Evolutionary conservation across 2,329 filamentous ascomycete genomes (phyloP).

Genomic region (Corinectria fuckeliana): DNA sequence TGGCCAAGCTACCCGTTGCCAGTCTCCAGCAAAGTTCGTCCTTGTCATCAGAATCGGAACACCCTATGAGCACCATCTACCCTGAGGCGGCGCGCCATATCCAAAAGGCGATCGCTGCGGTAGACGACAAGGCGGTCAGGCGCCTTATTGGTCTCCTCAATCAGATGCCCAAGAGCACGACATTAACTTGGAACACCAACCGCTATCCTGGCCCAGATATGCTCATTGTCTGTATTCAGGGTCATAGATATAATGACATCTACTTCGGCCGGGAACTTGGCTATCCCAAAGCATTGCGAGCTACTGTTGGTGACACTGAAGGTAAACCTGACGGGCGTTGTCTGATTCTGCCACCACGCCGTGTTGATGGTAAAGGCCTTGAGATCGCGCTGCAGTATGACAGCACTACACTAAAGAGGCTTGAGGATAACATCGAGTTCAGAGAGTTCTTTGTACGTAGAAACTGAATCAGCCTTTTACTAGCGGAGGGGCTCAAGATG

Average conservation of each 20-base stretch:
- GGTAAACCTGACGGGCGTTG: constrained; percentile 15
- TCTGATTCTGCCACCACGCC: constrained; percentile 2
- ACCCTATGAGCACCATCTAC: not conserved
- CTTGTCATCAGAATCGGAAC: not conserved
- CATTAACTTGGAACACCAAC: constrained; percentile 14
- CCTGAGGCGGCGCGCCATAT: not conserved
- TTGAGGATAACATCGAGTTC: not conserved
- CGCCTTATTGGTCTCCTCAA: constrained; percentile 16
- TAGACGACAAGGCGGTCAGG: constrained; percentile 12
- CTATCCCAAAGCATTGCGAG: not conserved
- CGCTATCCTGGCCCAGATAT: constrained; percentile 16
- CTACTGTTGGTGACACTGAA: constrained; percentile 13
- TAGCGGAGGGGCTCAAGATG: not conserved
- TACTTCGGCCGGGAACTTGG: constrained; percentile 4
- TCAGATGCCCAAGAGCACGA: constrained; percentile 17
- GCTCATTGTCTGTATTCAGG: constrained; percentile 18
- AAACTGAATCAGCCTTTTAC: not conserved
- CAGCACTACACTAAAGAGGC: not conserved
- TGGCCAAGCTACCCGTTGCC: not conserved
- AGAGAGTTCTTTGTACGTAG: not conserved
- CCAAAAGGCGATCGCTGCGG: constrained; percentile 2
- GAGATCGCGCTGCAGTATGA: constrained; percentile 9
- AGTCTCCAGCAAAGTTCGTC: not conserved
- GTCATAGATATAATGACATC: constrained; percentile 8
- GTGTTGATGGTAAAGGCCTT: not conserved